A percentile compares a stretch with the other conserved stretches of the same genome.
Conservation (phyloP, 495 filamentous ascomycete genomes). For the Apodospora peruviana region DNA sequence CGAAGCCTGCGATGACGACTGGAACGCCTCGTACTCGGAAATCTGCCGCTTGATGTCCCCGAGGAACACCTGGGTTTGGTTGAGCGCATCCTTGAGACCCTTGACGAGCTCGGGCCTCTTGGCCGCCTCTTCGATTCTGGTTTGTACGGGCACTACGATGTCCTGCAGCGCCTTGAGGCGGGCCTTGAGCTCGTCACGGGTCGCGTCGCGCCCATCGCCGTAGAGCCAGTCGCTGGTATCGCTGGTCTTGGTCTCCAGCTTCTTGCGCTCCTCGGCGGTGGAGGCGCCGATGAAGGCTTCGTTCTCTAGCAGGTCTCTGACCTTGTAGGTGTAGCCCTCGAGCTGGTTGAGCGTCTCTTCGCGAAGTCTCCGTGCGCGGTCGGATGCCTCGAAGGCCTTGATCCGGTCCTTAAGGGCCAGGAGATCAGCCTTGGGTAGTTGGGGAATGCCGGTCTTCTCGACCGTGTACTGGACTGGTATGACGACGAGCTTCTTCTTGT, state of each 20-base stretch:
- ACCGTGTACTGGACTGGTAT: slow-evolving; percentile 64
- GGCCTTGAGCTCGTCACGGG: slow-evolving; percentile 61
- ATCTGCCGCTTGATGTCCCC: slow-evolving; percentile 46
- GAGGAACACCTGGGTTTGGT: slow-evolving; percentile 46
- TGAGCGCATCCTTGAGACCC: slow-evolving; percentile 55
- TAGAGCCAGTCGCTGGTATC: slow-evolving; percentile 86
- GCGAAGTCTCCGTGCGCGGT: slow-evolving; percentile 65
- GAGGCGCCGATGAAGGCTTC: slow-evolving; percentile 66
- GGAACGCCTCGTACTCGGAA: slow-evolving; percentile 41
- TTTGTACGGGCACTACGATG: slow-evolving; percentile 63
- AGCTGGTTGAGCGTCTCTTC: slow-evolving; percentile 90
- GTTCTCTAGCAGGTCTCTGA: slow-evolving; percentile 73
- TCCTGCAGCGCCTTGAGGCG: slow-evolving; percentile 67
- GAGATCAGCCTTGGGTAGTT: slow-evolving; percentile 51
- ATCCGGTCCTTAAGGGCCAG: slow-evolving; percentile 66
- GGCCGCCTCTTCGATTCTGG: slow-evolving; percentile 60
- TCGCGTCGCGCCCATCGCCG: slow-evolving; percentile 71
- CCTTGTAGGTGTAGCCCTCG: slow-evolving; percentile 88
- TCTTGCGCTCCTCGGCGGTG: slow-evolving; percentile 54
- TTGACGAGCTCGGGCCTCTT: slow-evolving; percentile 62
- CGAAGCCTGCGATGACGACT: slow-evolving; percentile 34
- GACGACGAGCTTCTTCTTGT: slow-evolving; percentile 61
- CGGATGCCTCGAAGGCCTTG: slow-evolving; percentile 75
- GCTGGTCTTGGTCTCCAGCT: slow-evolving; percentile 57
- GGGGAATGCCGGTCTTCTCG: slow-evolving; percentile 56